phyloP scores from a whole-genome alignment of 2,329 filamentous ascomycete genomes.

The Claviceps sp. region DNA sequence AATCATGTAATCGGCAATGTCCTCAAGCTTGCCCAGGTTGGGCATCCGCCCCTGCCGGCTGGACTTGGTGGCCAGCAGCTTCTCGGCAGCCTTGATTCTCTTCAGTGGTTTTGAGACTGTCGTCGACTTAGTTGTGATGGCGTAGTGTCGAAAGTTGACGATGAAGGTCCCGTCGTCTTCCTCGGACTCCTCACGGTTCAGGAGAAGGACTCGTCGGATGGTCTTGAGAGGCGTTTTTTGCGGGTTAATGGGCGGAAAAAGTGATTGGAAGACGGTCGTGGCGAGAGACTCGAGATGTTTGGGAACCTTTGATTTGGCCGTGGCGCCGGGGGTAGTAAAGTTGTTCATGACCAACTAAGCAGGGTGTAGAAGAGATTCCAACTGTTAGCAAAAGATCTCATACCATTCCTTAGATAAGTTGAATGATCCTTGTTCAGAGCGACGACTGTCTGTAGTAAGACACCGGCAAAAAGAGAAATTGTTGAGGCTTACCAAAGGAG shows the following conservation, averaged over 20 bases:
- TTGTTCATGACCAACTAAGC: conserved; percentile 90
- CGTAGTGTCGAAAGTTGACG: conserved; percentile 83
- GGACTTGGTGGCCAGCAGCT: conserved; percentile 48
- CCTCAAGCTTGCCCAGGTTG: conserved; percentile 79
- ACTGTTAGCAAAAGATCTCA: too few species aligned
- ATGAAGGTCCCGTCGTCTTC: conserved; percentile 59
- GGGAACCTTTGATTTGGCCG: conserved; percentile 58
- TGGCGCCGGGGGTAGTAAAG: conserved; percentile 55
- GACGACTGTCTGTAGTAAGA: not conserved
- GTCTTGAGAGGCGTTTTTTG: conserved; percentile 78
- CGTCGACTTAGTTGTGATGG: conserved; percentile 79
- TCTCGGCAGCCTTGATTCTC: conserved; percentile 74
- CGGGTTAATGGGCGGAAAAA: conserved; percentile 92
- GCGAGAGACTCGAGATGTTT: conserved; percentile 88
- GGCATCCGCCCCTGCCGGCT: conserved; percentile 59
- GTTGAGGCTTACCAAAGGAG: conserved; percentile 52
- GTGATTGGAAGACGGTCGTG: conserved; percentile 87
- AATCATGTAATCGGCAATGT: conserved; percentile 90
- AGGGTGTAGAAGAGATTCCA: too few species aligned
- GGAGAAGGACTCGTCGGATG: conserved; percentile 79
- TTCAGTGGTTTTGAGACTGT: conserved; percentile 75
- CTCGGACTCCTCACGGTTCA: conserved; percentile 62
- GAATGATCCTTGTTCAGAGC: too few species aligned
- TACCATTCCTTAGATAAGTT: too few species aligned
- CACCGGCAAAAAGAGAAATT: not conserved